Base-by-base conservation (phyloP, 169 alveolate species). In the Plasmodium malariae region DNA sequence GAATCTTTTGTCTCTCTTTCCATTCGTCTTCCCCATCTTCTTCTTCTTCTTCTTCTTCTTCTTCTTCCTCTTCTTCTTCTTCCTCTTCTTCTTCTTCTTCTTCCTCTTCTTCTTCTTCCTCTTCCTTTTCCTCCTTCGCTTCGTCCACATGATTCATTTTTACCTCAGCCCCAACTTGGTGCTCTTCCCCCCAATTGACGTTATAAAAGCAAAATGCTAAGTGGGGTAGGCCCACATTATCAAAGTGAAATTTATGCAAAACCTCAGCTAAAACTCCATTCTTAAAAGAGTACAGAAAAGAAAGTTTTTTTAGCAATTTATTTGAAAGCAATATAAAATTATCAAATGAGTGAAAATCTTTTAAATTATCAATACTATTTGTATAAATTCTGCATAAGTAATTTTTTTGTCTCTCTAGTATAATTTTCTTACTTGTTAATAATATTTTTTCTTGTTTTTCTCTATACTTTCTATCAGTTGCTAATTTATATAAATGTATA, bases 401-500 rank as follows among this genome's bases (percentile, higher is more conserved):
- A 36, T 83, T 51, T 51, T 83, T 32, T 67, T 83, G 40, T 67
- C 91, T 83, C 43, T 83, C 91, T 60, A 65, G 26, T 36, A 83
- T 83, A 4, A 83, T 83, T 24, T 83, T 83, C 36, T 83, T 65
- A 28, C 37, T 63, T 19, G 91, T 65, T 57, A 83, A 30, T 28
- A 83, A 67, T 0, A 83, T 68, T 67, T 83, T 83, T 65, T 67
- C 74, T 51, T 83, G 91, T 57, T 67, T 54, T 43, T 83, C 65
- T 67, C 91, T 59, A 83, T 83, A 83, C n/a, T 32, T 83, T 34
- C 3, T 43, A 55, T 83, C 71, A 11, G 85, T 83, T 17, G 91
- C 91, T 83, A 83, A 48, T 43, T 83, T 83, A 60, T 83, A 83
- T 70, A 83, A 43, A 70, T 83, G 91, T 17, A 83, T 83, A 67